phyloP scores from a whole-genome alignment of 495 filamentous ascomycete genomes.

The Hypoxylon perforatum region DNA sequence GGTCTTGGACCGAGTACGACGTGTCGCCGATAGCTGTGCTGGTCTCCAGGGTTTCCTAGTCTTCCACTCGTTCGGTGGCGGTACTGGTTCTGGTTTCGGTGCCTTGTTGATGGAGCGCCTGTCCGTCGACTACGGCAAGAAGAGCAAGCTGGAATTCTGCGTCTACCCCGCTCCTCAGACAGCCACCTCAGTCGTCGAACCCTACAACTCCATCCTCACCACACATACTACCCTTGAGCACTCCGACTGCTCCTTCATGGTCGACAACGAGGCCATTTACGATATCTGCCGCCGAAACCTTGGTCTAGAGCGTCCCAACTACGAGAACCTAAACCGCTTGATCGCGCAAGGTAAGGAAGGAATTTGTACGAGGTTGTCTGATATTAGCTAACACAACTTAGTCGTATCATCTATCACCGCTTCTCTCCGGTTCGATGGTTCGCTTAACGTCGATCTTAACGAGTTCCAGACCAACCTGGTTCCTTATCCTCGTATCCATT shows the following conservation, averaged over 20 bases:
- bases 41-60: conserved; percentile 98
- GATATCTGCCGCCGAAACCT: conserved; percentile 98
- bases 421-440: conserved; percentile 89
- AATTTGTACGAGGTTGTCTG: not conserved
- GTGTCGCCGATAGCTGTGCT: conserved; percentile 94
- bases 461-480: conserved; percentile 97
- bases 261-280: conserved; percentile 99
- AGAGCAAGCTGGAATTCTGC: conserved; percentile 99
- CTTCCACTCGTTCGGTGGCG: conserved; percentile 99
- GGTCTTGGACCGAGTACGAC: conserved; percentile 95
- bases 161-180: conserved; percentile 98
- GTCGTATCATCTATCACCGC: conserved; percentile 97
- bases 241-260: conserved; percentile 99
- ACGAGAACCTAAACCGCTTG: conserved; percentile 97
- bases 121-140: conserved; percentile 98
- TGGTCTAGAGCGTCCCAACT: conserved; percentile 94
- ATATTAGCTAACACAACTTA: conserved; percentile 46
- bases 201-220: conserved; percentile 98
- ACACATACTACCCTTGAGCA: conserved; percentile 99
- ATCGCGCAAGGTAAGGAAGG: conserved; percentile 84
- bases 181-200: conserved; percentile 96
- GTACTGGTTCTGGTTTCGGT: conserved; percentile 98
- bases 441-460: conserved; percentile 90
- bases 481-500: conserved; percentile 91
- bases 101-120: conserved; percentile 97